A percentile compares a stretch with the other conserved stretches of the same genome.
Conservation (phyloP, 1,284 basidiomycete species). For the Ceratobasidium theobromae region DNA sequence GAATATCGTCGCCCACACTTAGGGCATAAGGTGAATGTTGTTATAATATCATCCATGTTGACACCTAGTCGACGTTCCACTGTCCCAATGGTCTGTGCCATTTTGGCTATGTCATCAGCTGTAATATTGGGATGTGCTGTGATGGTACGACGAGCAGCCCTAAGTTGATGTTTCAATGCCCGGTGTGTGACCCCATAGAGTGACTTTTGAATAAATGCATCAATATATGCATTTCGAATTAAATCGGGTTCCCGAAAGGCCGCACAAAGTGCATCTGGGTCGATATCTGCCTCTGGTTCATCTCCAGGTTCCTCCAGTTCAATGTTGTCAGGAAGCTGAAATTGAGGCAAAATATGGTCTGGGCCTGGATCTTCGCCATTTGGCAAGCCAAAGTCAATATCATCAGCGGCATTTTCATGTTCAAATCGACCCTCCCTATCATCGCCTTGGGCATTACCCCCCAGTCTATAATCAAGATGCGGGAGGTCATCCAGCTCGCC, state of each 20-base stretch:
- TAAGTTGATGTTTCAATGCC: neutral
- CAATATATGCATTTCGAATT: constrained; percentile 11
- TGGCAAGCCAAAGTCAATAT: too few species aligned
- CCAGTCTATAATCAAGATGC: neutral
- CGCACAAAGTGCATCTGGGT: neutral
- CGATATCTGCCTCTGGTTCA: neutral
- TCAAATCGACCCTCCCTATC: neutral
- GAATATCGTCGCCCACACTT: neutral
- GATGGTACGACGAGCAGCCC: neutral
- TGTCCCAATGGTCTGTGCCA: constrained; percentile 4
- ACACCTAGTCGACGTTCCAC: neutral
- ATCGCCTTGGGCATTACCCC: neutral
- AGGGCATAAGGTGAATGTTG: neutral
- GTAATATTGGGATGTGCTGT: neutral
- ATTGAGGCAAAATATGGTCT: too few species aligned
- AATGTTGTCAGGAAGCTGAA: neutral
- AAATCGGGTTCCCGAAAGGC: neutral
- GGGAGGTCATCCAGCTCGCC: neutral
- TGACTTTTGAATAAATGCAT: constrained; percentile 1
- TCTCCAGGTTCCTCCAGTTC: neutral
- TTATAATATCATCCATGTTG: neutral
- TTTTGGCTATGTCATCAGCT: neutral
- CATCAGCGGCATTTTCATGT: too few species aligned
- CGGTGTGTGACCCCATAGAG: neutral
- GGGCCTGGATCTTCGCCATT: too few species aligned